Evolutionary conservation across 805 yeast species (phyloP).

Genomic region (Tetrapisispora arboricola): DNA sequence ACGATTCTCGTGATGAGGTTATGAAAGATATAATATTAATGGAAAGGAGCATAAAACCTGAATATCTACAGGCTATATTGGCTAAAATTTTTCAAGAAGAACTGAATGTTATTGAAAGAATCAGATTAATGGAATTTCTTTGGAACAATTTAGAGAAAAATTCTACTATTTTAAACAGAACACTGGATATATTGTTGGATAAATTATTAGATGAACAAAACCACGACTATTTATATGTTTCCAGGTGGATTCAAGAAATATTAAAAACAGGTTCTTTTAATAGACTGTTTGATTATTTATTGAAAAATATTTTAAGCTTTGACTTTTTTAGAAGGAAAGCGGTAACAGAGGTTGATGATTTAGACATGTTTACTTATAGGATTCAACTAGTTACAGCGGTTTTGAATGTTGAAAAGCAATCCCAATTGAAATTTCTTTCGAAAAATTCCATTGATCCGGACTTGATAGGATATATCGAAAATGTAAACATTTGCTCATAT

Average conservation of each 20-base stretch:
- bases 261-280: conserved; percentile 46
- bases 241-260: conserved; percentile 40
- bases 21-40: conserved; percentile 56
- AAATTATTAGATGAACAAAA: conserved; percentile 38
- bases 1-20: conserved; percentile 56
- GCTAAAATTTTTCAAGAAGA: conserved; percentile 42
- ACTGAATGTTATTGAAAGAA: conserved; percentile 31
- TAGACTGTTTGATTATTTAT: conserved; percentile 48
- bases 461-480: conserved; percentile 6
- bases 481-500: conserved; percentile 42
- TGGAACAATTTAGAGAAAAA: conserved; percentile 61
- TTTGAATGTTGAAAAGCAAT: conserved; percentile 35
- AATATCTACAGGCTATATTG: conserved; percentile 65
- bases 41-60: conserved; percentile 40
- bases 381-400: conserved; percentile 44
- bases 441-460: conserved; percentile 52
- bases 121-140: conserved; percentile 49
- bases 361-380: conserved; percentile 52
- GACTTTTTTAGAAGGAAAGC: conserved; percentile 25
- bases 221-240: conserved; percentile 34
- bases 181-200: conserved; percentile 60
- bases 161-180: conserved; percentile 37
- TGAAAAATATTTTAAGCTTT: conserved; percentile 42
- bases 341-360: conserved; percentile 44
- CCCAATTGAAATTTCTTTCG: conserved; percentile 39